phyloP scores from a whole-genome alignment of 2,329 filamentous ascomycete genomes.

The Huntiella savannae region DNA sequence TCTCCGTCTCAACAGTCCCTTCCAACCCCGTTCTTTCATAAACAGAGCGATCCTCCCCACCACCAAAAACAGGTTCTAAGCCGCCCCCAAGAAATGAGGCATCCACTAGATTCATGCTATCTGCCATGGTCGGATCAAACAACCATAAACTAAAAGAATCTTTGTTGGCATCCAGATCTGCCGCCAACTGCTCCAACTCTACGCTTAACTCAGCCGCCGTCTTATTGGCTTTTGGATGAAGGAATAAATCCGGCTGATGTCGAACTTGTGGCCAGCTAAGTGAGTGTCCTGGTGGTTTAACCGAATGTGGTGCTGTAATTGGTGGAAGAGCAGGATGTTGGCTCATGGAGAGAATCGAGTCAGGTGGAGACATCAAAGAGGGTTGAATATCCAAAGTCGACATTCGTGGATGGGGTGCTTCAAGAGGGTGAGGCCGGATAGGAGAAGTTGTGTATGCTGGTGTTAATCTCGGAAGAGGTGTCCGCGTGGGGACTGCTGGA shows the following conservation, averaged over 20 bases:
- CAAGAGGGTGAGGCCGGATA: no score
- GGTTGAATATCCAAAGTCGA: neutral
- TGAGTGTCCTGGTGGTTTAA: neutral
- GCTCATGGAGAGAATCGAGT: neutral
- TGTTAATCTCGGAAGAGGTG: no score
- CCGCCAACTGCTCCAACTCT: constrained; percentile 14
- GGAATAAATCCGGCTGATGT: neutral
- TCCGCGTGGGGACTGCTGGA: no score
- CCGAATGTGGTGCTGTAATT: neutral
- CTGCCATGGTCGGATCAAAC: constrained; percentile 26
- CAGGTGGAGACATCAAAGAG: neutral
- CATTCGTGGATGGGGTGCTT: no score
- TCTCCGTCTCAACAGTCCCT: neutral
- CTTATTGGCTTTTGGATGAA: constrained; percentile 7
- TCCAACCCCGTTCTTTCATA: no score
- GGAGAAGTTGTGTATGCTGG: no score
- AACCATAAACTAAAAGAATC: constrained; percentile 33
- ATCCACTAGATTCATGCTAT: constrained; percentile 24
- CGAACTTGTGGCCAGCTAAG: neutral
- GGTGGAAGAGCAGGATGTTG: neutral
- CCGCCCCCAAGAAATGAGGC: constrained; percentile 30
- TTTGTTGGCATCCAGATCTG: constrained; percentile 12
- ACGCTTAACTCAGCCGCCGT: no score
- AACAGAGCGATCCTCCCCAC: no score
- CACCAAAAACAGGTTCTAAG: constrained; percentile 27